Conservation (phyloP, 2,329 filamentous ascomycete genomes). For the Mollisiaceae sp. region DNA sequence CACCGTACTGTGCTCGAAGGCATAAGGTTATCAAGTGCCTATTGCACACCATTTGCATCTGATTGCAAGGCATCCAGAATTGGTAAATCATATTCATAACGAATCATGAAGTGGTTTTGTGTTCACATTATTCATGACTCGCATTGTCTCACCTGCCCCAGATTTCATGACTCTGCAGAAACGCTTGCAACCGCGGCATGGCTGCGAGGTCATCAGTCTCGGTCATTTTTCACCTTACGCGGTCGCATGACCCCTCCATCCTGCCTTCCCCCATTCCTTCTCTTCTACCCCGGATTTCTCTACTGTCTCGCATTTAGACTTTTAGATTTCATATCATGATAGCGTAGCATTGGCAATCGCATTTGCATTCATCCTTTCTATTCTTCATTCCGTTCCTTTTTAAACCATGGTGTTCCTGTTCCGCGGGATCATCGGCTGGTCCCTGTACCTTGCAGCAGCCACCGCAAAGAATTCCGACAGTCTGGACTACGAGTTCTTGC, state of each 20-base stretch:
- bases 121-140: background rate
- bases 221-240: background rate
- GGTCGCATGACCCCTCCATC: constrained; percentile 14
- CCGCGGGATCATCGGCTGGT: constrained; percentile 12
- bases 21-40: constrained; percentile 6
- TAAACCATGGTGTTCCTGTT: constrained; percentile 13
- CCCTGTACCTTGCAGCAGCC: constrained; percentile 12
- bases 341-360: constrained; percentile 18
- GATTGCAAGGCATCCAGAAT: background rate
- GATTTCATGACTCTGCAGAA: constrained; percentile 9
- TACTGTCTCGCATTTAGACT: constrained; percentile 2
- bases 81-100: background rate
- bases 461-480: constrained; percentile 14
- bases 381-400: constrained; percentile 9
- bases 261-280: background rate
- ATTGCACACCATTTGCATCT: background rate
- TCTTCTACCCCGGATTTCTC: constrained; percentile 13
- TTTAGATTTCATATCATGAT: constrained; percentile 20
- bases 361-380: constrained; percentile 3
- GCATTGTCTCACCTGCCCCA: background rate
- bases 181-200: background rate
- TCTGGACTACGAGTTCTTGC: constrained; percentile 38
- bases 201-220: background rate
- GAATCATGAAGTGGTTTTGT: background rate
- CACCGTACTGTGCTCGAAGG: background rate